phyloP scores from a whole-genome alignment of 1,284 basidiomycete genomes.

The Anthracocystis walkeri region DNA sequence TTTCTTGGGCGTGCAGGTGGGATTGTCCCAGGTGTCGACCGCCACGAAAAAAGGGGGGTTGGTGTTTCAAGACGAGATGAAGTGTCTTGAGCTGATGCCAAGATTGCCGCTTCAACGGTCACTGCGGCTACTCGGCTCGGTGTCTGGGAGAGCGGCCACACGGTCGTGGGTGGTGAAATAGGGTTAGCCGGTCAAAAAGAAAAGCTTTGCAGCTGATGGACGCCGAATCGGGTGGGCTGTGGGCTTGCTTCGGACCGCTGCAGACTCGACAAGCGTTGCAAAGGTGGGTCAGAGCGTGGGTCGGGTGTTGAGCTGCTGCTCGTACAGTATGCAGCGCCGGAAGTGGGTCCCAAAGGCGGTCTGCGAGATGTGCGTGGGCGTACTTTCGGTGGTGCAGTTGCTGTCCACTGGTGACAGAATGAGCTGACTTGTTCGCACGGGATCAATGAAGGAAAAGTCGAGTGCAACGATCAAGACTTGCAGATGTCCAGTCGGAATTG shows the following conservation, averaged over 20 bases:
- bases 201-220: conserved; percentile 4
- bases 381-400: too few relatives aligned
- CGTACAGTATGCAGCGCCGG: too few relatives aligned
- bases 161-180: conserved; percentile 9
- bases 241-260: conserved; percentile 14
- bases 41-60: conserved; percentile 3
- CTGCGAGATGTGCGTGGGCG: too few relatives aligned
- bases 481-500: not conserved
- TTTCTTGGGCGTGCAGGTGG: conserved; percentile 14
- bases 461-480: not conserved
- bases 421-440: too few relatives aligned
- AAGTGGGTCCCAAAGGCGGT: too few relatives aligned
- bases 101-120: not conserved
- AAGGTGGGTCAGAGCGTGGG: not conserved
- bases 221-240: conserved; percentile 20
- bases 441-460: too few relatives aligned
- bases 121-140: conserved; percentile 6
- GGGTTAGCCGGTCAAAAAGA: conserved; percentile 14
- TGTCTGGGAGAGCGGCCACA: not conserved
- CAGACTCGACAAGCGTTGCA: too few relatives aligned
- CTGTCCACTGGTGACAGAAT: too few relatives aligned
- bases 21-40: conserved; percentile 1
- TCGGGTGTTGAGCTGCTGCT: not conserved
- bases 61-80: conserved; percentile 13
- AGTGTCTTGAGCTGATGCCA: conserved; percentile 1